Percentiles rank a stretch among this genome's conserved stretches.
These are phyloP conservation scores for Colletotrichum sp. DNA, from an alignment of 2,329 filamentous ascomycete species.

Conservation along the genomic window DNA sequence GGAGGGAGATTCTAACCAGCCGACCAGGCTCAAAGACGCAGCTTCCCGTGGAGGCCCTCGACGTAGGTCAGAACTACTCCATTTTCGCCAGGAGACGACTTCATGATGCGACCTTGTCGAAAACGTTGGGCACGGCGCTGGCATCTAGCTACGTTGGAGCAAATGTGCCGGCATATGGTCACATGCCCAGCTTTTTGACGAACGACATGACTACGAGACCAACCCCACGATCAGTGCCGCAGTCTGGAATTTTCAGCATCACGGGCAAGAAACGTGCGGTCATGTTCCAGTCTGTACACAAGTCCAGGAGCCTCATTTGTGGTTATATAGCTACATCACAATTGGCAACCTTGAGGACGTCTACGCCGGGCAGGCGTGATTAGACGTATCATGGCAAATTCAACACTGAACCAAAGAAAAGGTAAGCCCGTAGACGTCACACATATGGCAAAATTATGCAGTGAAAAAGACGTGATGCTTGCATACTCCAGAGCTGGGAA, in stretches of 20 bases:
- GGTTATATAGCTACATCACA: no score
- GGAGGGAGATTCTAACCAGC: accelerated
- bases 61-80: accelerated
- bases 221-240: not conserved
- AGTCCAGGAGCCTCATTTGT: no score
- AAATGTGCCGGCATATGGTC: accelerated
- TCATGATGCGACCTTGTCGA: not conserved
- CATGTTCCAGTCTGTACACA: not conserved
- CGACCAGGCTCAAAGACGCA: not conserved
- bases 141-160: not conserved
- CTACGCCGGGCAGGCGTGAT: no score
- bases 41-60: not conserved
- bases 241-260: not conserved
- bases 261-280: not conserved
- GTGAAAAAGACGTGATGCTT: not conserved
- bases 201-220: not conserved
- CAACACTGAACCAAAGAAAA: not conserved
- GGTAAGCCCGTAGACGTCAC: not conserved
- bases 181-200: accelerated
- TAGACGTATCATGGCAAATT: no score
- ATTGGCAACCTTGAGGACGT: not conserved
- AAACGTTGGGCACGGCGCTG: not conserved
- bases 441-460: not conserved
- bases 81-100: accelerated
- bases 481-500: conserved; percentile 2